Base-by-base conservation (phyloP, 1,284 basidiomycete species). In the Fomitopsis betulina region DNA sequence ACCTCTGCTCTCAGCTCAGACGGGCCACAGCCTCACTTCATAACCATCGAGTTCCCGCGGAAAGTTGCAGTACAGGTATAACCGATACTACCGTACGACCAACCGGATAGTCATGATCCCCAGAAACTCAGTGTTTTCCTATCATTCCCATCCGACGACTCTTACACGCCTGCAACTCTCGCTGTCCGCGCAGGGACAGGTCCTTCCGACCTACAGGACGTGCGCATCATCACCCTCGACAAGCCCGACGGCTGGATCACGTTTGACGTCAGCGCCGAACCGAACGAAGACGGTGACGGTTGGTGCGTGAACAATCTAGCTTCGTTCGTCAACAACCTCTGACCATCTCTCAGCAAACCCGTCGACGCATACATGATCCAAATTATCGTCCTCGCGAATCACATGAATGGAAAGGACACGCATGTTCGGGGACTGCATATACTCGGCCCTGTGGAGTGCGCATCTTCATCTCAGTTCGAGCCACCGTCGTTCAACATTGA, bases 321-420 rank as follows among this genome's bases (percentile, higher is more conserved):
- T 21, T 2, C 23, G 42, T 40, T 45, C 42, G 19, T 49, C 25
- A n/a, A 38, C 15, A 3, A 3, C n/a, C 38, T 23, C 23, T 17
- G 32, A 35, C 6, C 15, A 35, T 38, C 25, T 43, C 12, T 13
- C 65, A 96, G 94, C 58, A 91, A 90, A 68, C 88, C 94, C 0
- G 83, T 98, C 12, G 86, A 91, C 62, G 92, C 93, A 1, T 96
- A 96, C 70, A 84, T 97, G 12, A 73, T 99, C 5, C 95, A 98
- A 68, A 81, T 99, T 33, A 88, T 96, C 59, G 85, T 99, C 56
- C 79, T 95, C 21, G 88, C 91, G 21, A 99, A 99, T 70, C 95
- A 99, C 69, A 89, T 97, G 82, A 98, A 96, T 66, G 97, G 97
- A 3, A 99, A 99, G 72, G 97, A 99, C 74, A 99, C 97, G 9